These are phyloP conservation scores for Capronia epimyces DNA, from an alignment of 2,329 filamentous ascomycete species.

Conservation along the genomic window DNA sequence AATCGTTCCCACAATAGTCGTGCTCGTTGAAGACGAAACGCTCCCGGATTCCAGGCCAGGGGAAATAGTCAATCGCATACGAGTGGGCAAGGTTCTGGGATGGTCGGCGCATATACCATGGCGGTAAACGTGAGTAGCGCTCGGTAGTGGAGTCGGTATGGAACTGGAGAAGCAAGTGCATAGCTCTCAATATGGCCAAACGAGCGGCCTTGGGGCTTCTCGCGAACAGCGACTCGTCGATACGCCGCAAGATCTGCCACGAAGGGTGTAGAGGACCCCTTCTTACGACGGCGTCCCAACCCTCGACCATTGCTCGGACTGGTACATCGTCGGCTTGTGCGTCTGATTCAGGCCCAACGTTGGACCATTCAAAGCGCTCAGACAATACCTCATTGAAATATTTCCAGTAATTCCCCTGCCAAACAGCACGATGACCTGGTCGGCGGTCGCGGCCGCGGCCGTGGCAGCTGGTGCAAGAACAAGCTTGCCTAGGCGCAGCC, in stretches of 20 bases:
- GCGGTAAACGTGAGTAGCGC: slow-evolving; percentile 20
- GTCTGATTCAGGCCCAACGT: slow-evolving; percentile 14
- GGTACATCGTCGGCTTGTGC: slow-evolving; percentile 23
- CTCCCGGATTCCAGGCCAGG: slow-evolving; percentile 28
- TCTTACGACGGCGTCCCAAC: slow-evolving; percentile 26
- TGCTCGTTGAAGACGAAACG: slow-evolving; percentile 27
- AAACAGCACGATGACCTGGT: slow-evolving; percentile 11
- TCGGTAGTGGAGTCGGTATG: slow-evolving; percentile 22
- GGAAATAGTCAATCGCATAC: slow-evolving; percentile 27
- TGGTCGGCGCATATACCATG: slow-evolving; percentile 25
- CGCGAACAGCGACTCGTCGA: slow-evolving; percentile 24
- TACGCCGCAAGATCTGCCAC: slow-evolving; percentile 25
- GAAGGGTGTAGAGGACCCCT: slow-evolving; percentile 24
- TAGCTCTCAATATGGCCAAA: slow-evolving; percentile 24
- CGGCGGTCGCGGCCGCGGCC: slow-evolving; percentile 3
- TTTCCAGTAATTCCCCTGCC: slow-evolving; percentile 24
- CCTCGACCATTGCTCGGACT: slow-evolving; percentile 24
- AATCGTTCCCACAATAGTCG: slow-evolving; percentile 26
- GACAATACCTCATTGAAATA: slow-evolving; percentile 25
- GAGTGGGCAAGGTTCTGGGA: slow-evolving; percentile 26
- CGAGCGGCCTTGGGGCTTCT: slow-evolving; percentile 22
- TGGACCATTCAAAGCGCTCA: slow-evolving; percentile 20
- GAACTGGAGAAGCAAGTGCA: slow-evolving; percentile 26
- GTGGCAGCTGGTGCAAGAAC: slow-evolving; percentile 8
- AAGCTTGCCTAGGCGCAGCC: slow-evolving; percentile 7